Percentiles rank a stretch among this genome's conserved stretches.
Evolutionary conservation across 2,329 filamentous ascomycete species (phyloP).

Genomic region (Davidsoniella neocaledoniae): DNA sequence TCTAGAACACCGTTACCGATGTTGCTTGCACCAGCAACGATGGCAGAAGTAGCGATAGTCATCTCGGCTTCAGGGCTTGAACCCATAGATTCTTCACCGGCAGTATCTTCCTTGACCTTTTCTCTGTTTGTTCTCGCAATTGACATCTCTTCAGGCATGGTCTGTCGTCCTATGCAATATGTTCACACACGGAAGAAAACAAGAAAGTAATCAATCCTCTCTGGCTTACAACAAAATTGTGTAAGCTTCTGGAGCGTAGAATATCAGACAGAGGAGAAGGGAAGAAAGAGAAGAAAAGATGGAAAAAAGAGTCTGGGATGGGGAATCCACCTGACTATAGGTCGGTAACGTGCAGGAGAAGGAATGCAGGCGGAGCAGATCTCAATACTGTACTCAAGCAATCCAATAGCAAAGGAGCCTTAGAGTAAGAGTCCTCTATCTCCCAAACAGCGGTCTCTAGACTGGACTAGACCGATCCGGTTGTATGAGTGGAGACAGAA

Average conservation of each 20-base stretch:
- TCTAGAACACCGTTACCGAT: slow-evolving; percentile 27
- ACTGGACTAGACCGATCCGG: no score
- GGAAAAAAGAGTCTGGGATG: not conserved
- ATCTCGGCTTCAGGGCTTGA: slow-evolving; percentile 43
- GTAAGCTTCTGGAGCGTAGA: no score
- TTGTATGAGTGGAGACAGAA: no score
- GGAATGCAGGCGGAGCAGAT: no score
- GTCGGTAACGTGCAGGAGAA: no score
- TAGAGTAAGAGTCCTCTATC: no score
- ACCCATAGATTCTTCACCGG: slow-evolving; percentile 43
- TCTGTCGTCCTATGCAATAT: slow-evolving; percentile 18
- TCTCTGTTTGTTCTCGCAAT: slow-evolving; percentile 42
- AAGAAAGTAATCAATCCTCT: not conserved
- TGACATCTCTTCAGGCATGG: slow-evolving; percentile 52
- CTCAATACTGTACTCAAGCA: no score
- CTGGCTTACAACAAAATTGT: not conserved
- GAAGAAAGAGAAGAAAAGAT: not conserved
- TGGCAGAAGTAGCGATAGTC: slow-evolving; percentile 17
- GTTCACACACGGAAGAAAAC: not conserved
- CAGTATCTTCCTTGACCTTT: slow-evolving; percentile 38
- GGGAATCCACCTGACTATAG: no score
- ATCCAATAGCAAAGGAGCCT: no score
- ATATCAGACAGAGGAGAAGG: not conserved
- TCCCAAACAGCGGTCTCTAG: no score
- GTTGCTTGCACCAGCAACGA: slow-evolving; percentile 10